Evolutionary conservation across 2,329 filamentous ascomycete species (phyloP), one percentile per base, ranked within the genome.

Genomic region (Penicillium hordei): DNA sequence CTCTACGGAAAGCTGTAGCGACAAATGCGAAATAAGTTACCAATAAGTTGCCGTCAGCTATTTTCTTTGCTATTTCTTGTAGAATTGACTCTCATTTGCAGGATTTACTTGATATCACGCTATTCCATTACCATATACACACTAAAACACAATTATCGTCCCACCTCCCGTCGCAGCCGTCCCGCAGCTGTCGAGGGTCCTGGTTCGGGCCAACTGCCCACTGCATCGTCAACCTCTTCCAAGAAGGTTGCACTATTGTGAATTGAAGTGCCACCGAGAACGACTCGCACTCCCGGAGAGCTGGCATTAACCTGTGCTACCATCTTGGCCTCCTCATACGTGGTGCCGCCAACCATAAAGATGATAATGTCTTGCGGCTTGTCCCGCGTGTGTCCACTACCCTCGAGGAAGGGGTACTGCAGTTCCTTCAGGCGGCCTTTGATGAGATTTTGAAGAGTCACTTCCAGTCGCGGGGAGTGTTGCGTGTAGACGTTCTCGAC

Each of bases 401-500:
- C 91, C 66, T 97, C 94, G 5, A 97, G 85, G 70, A 97, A 99
- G 0, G 94, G 95, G 70, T 96, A 97, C 61, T 94, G 86, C 63
- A 92, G 85, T 68, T 96, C 91, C 68, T 87, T 89, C 58, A 99
- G 77, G 31, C 90, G 86, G 0, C 94, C 95, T 72, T 96, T 97
- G 78, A 97, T 93, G 51, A 99, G 80, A 67, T 93, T 93, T 71
- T 97, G 93, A 19, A 99, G 78, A 0, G 92, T 97, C 25, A 85
- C 84, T 73, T 97, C 93, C 17, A 99, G 76, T 23, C 91, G 83
- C 0, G 95, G 92, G 6, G 91, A 95, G 74, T 99, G 94, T 73
- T 99, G 95, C 0, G 94, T 99, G 74, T 99, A 99, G 29, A 99
- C 94, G 68, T 99, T 99, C 74, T 99, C 95, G 1, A 99, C 94